Evolutionary conservation across 2,329 filamentous ascomycete species (phyloP).

Genomic region (Arthrobotrys sphaeroides): DNA sequence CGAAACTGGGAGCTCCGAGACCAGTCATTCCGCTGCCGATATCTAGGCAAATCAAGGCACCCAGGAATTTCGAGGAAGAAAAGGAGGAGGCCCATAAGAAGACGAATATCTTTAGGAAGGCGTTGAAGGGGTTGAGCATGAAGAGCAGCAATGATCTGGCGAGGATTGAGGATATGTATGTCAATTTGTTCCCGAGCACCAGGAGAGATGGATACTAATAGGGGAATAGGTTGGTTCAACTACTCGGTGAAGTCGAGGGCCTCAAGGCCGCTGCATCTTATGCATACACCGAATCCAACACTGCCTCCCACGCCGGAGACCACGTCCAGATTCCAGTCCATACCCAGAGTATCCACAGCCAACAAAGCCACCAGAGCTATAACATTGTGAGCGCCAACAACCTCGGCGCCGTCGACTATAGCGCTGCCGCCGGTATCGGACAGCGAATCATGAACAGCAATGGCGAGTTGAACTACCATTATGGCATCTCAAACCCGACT

Average conservation of each 20-base stretch:
- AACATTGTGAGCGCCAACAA: constrained; percentile 55
- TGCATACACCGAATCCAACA: constrained; percentile 57
- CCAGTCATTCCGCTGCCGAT: constrained; percentile 74
- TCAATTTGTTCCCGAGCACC: constrained; percentile 40
- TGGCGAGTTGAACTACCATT: constrained; percentile 54
- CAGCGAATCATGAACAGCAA: constrained; percentile 55
- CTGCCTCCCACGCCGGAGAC: constrained; percentile 55
- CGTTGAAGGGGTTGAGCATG: constrained; percentile 86
- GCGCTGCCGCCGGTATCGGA: constrained; percentile 60
- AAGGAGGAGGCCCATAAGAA: constrained; percentile 73
- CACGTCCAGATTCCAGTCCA: constrained; percentile 53
- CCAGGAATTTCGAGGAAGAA: constrained; percentile 66
- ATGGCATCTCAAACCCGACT: constrained; percentile 58
- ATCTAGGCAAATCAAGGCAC: constrained; percentile 65
- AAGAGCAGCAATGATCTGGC: constrained; percentile 88
- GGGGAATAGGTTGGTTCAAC: constrained; percentile 72
- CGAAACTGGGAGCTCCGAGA: constrained; percentile 85
- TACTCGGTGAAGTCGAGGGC: constrained; percentile 89
- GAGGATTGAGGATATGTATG: constrained; percentile 82
- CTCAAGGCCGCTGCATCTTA: constrained; percentile 71
- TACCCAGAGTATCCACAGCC: constrained; percentile 44
- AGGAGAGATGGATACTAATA: neutral
- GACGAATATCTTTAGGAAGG: constrained; percentile 90
- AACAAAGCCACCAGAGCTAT: constrained; percentile 42
- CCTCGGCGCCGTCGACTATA: constrained; percentile 61